Percentiles rank a stretch among this genome's conserved stretches.
These are phyloP conservation scores for Sporisorium sorghi DNA, from an alignment of 1,284 basidiomycete species.

Conservation along the genomic window DNA sequence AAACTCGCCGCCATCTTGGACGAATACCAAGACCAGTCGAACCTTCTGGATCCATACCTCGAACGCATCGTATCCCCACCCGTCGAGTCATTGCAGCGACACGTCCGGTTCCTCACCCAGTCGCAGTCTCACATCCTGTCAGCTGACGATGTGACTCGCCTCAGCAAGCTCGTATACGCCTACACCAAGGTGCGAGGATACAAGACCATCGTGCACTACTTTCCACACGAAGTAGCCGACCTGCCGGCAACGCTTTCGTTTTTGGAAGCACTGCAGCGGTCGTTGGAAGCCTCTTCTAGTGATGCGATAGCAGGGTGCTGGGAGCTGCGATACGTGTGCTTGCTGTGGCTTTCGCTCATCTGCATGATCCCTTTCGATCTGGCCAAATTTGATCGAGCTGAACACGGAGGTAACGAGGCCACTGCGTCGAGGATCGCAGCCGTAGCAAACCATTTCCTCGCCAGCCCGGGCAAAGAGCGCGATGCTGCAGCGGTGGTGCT, in stretches of 20 bases:
- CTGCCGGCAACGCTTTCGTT: constrained; percentile 80
- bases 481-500: constrained; percentile 81
- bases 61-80: constrained; percentile 83
- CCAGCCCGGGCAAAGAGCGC: constrained; percentile 81
- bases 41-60: constrained; percentile 95
- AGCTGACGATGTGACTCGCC: background rate
- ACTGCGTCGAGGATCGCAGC: constrained; percentile 75
- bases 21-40: constrained; percentile 87
- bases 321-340: constrained; percentile 83
- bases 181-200: constrained; percentile 90
- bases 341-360: constrained; percentile 93
- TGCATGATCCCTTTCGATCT: constrained; percentile 94
- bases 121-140: background rate
- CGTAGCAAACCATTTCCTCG: constrained; percentile 76
- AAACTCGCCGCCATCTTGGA: constrained; percentile 72
- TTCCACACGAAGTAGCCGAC: constrained; percentile 88
- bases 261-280: constrained; percentile 72
- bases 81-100: constrained; percentile 70
- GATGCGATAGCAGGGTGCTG: constrained; percentile 71
- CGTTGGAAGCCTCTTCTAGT: background rate
- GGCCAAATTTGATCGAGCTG: constrained; percentile 80
- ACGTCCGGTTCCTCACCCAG: constrained; percentile 20
- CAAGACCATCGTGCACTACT: constrained; percentile 90
- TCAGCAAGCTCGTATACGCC: constrained; percentile 77
- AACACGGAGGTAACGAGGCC: constrained; percentile 60